These are phyloP conservation scores for Pichia occidentalis DNA, from an alignment of 805 yeast genomes.

Conservation along the genomic window DNA sequence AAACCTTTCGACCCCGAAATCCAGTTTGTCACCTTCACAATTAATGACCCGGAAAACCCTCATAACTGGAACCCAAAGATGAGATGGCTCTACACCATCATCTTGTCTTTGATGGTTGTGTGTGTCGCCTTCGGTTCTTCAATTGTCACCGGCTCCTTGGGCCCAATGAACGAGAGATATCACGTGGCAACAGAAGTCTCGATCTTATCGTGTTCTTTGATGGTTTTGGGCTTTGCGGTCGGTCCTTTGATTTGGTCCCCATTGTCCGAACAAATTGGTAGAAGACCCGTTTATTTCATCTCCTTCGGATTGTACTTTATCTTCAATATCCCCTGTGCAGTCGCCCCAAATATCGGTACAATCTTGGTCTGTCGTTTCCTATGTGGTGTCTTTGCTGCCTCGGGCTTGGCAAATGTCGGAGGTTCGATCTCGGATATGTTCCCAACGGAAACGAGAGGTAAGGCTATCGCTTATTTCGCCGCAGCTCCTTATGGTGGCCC, in stretches of 20 bases:
- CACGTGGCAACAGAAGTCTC: conserved; percentile 75
- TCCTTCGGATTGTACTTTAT: conserved; percentile 69
- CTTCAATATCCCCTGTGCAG: conserved; percentile 83
- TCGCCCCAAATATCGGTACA: conserved; percentile 76
- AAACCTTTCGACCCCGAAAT: conserved; percentile 50
- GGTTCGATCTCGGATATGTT: conserved; percentile 90
- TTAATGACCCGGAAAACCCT: conserved; percentile 85
- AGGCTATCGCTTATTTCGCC: conserved; percentile 86
- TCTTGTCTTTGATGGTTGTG: conserved; percentile 67
- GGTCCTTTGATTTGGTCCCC: conserved; percentile 93
- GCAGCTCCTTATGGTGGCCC: conserved; percentile 94
- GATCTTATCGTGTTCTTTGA: conserved; percentile 69
- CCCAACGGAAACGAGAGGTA: conserved; percentile 72
- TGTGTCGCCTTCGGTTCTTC: conserved; percentile 93
- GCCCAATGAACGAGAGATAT: conserved; percentile 57
- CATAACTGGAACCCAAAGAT: conserved; percentile 62
- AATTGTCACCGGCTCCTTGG: conserved; percentile 79
- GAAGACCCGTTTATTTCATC: conserved; percentile 75
- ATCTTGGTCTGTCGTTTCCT: conserved; percentile 76
- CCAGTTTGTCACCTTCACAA: conserved; percentile 76
- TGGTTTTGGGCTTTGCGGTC: conserved; percentile 82
- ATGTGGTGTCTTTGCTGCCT: conserved; percentile 79
- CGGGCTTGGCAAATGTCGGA: conserved; percentile 82
- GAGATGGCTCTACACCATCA: conserved; percentile 63
- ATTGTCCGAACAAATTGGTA: conserved; percentile 74